phyloP scores from a whole-genome alignment of 2,329 filamentous ascomycete genomes.

The Trichoderma hamatum region DNA sequence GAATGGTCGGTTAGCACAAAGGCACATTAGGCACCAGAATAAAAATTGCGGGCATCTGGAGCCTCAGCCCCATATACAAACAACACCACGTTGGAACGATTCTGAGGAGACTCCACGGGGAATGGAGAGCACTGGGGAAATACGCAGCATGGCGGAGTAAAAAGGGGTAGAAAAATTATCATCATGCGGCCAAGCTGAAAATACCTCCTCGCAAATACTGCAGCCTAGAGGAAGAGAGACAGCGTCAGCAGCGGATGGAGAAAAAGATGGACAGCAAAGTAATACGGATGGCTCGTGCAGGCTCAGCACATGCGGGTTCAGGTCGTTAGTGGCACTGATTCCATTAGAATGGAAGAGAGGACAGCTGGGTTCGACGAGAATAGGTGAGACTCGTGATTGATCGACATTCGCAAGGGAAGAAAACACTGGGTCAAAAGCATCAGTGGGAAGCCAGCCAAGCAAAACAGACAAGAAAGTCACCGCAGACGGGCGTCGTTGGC shows the following conservation, averaged over 20 bases:
- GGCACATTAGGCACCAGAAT: conserved; percentile 21
- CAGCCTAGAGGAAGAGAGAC: background rate
- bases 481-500: background rate
- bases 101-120: conserved; percentile 3
- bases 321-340: background rate
- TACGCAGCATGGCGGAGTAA: conserved; percentile 4
- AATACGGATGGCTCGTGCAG: background rate
- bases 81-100: background rate
- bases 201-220: background rate
- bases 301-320: background rate
- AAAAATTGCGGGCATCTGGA: conserved; percentile 15
- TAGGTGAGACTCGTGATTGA: conserved; percentile 9
- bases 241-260: background rate
- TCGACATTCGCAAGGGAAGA: conserved; percentile 10
- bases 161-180: background rate
- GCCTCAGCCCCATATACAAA: conserved; percentile 5
- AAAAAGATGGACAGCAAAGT: background rate
- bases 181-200: background rate
- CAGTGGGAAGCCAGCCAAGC: background rate
- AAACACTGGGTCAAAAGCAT: background rate
- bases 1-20: conserved; percentile 12
- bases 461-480: background rate
- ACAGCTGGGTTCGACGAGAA: background rate
- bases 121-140: conserved; percentile 10
- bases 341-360: background rate